These are phyloP conservation scores for Saposhnikovia divaricata DNA, from an alignment of 129 eudicot genomes.

Conservation along the genomic window DNA sequence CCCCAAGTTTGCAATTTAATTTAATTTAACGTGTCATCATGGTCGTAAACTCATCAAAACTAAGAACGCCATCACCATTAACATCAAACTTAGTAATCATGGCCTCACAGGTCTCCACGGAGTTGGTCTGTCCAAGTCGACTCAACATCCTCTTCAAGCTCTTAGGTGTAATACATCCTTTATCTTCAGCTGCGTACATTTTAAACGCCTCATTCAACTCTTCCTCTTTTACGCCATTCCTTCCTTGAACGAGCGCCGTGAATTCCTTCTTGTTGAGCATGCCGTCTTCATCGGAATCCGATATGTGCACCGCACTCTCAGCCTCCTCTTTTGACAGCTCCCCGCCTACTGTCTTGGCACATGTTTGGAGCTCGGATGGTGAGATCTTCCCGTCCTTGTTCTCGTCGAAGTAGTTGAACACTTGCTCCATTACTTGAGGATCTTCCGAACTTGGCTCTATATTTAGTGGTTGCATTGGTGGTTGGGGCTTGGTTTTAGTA, in stretches of 20 bases:
- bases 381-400: conserved; percentile 45
- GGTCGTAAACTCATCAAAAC: conserved; percentile 3
- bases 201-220: conserved; percentile 9
- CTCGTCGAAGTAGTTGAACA: conserved; percentile 44
- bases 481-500: background rate
- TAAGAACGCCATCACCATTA: conserved; percentile 5
- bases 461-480: background rate
- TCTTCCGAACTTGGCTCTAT: background rate
- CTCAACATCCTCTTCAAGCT: conserved; percentile 9
- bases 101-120: background rate
- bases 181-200: background rate
- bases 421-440: conserved; percentile 7
- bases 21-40: background rate
- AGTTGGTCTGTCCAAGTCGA: background rate
- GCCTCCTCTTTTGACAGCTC: conserved; percentile 36
- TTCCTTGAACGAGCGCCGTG: background rate
- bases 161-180: background rate
- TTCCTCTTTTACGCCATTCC: background rate
- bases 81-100: conserved; percentile 8
- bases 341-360: conserved; percentile 19
- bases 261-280: background rate
- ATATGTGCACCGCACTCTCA: background rate
- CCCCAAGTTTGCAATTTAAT: no score
- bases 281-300: conserved; percentile 12
- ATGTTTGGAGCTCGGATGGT: conserved; percentile 22